Percentiles rank a stretch among this genome's conserved stretches.
These are phyloP conservation scores for Naematelia encephala DNA, from an alignment of 768 basidiomycete genomes.

Conservation along the genomic window DNA sequence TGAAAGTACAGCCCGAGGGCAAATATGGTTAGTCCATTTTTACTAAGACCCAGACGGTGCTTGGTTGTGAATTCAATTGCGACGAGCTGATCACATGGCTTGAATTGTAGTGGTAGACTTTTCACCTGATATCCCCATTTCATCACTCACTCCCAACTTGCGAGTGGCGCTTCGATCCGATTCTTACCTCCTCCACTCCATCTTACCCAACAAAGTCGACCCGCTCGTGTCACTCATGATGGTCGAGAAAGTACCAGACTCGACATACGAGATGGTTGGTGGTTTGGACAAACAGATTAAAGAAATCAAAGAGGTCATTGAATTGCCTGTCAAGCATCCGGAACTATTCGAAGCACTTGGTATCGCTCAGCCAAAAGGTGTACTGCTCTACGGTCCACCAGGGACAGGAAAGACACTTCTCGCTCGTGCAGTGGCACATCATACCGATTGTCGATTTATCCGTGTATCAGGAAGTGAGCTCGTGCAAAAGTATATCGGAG, in stretches of 20 bases:
- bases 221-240: slow-evolving; percentile 99
- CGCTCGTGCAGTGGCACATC: slow-evolving; percentile 92
- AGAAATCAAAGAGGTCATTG: slow-evolving; percentile 99
- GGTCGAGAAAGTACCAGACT: slow-evolving; percentile 99
- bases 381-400: slow-evolving; percentile 89
- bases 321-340: slow-evolving; percentile 93
- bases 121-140: slow-evolving; percentile 78
- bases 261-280: slow-evolving; percentile 99
- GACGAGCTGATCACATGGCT: neutral
- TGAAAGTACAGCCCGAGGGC: slow-evolving; percentile 97
- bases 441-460: slow-evolving; percentile 97
- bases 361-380: slow-evolving; percentile 95
- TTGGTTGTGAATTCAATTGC: too few species aligned
- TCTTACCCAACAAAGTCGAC: slow-evolving; percentile 95
- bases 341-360: slow-evolving; percentile 94
- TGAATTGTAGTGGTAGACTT: slow-evolving; percentile 77
- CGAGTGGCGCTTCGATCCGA: slow-evolving; percentile 95
- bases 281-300: slow-evolving; percentile 97
- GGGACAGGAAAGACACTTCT: slow-evolving; percentile 95
- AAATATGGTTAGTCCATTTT: slow-evolving; percentile 89
- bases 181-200: slow-evolving; percentile 92
- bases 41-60: too few species aligned
- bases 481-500: slow-evolving; percentile 97
- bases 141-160: slow-evolving; percentile 72
- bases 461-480: slow-evolving; percentile 89